A percentile compares a stretch with the other conserved stretches of the same genome.
These are phyloP conservation scores for Eucalyptus erythrocorys DNA, from an alignment of 345 rosid genomes.

Conservation along the genomic window DNA sequence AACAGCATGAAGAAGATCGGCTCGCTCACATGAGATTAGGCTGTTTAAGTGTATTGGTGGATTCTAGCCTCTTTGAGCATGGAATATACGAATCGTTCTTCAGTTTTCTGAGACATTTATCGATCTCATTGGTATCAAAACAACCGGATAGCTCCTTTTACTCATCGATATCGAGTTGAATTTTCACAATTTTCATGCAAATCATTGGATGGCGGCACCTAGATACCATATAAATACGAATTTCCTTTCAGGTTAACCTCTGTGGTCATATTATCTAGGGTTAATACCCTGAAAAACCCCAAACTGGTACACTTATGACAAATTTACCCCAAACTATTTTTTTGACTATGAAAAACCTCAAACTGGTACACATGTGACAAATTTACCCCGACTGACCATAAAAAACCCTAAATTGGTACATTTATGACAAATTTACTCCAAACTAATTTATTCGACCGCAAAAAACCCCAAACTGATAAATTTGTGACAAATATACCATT, in stretches of 20 bases:
- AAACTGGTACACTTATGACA: no score
- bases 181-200: background rate
- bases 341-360: no score
- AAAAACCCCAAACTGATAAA: no score
- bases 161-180: background rate
- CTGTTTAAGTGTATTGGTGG: background rate
- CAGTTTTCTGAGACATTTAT: background rate
- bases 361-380: no score
- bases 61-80: background rate
- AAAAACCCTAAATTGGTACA: no score
- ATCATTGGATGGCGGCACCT: background rate
- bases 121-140: background rate
- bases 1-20: background rate
- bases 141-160: background rate
- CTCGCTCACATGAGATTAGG: background rate
- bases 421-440: no score
- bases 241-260: constrained; percentile 34
- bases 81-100: background rate
- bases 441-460: no score
- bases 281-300: no score
- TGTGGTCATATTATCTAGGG: no score
- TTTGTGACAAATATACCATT: no score
- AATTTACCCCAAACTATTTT: no score
- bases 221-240: background rate
- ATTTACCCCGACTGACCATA: no score